These are phyloP conservation scores for Diaporthe citriasiana DNA, from an alignment of 2,329 filamentous ascomycete species.

Conservation along the genomic window DNA sequence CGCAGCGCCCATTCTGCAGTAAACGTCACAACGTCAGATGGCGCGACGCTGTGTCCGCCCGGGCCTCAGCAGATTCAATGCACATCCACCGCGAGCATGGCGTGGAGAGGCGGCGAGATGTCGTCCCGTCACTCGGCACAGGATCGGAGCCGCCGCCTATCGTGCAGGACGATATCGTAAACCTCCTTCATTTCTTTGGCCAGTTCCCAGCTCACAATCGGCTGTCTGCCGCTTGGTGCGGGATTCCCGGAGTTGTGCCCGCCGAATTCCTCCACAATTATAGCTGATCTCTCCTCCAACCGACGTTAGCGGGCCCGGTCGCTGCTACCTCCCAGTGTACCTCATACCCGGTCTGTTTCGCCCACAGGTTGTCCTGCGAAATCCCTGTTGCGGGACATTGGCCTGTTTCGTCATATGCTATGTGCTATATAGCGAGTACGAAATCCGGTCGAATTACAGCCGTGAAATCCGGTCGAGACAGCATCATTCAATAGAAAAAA, in stretches of 20 bases:
- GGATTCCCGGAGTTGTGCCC: not conserved
- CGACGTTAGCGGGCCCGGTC: not conserved
- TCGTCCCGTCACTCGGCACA: constrained; percentile 4
- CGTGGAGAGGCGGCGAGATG: not conserved
- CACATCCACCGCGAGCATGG: not conserved
- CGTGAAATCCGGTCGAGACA: constrained; percentile 10
- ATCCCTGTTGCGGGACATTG: constrained; percentile 19
- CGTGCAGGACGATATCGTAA: not conserved
- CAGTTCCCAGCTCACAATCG: not conserved
- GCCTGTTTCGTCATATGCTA: constrained; percentile 8
- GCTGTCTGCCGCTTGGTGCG: not conserved
- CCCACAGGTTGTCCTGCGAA: not conserved
- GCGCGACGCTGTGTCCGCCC: not conserved
- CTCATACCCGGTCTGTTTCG: not conserved
- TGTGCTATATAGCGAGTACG: not conserved
- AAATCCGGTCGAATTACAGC: not conserved
- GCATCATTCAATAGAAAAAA: not conserved
- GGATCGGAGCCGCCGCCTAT: not conserved
- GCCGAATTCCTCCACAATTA: not conserved
- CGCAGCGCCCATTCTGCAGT: not conserved
- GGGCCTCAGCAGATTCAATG: not conserved
- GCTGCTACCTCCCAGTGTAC: not conserved
- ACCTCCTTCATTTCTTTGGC: not conserved
- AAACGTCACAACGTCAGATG: not conserved
- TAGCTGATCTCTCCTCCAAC: constrained; percentile 11